Percentiles rank a stretch among this genome's conserved stretches.
Evolutionary conservation across 257 asterid species (phyloP).

Genomic region (Scutellaria minor): DNA sequence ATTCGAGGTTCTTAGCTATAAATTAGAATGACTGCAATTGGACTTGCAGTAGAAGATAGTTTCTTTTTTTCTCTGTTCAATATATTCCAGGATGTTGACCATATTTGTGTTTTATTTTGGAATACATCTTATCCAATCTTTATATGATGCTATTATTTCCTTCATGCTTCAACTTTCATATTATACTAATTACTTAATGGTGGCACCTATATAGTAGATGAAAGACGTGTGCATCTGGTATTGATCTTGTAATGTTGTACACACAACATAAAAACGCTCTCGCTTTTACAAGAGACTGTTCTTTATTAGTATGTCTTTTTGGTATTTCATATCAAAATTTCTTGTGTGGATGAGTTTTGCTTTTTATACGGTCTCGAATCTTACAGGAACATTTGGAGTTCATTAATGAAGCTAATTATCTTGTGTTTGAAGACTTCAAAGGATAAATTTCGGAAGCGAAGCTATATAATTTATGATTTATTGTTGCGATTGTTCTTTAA

Average conservation of each 20-base stretch:
- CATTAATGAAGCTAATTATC: not conserved
- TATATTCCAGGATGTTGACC: not conserved
- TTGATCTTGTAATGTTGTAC: not conserved
- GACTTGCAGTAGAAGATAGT: not conserved
- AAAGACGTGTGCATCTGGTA: not conserved
- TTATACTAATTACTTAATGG: not conserved
- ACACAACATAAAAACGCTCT: too few species aligned
- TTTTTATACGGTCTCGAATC: too few species aligned
- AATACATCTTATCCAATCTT: not conserved
- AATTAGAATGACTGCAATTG: constrained; percentile 17
- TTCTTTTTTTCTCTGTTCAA: not conserved
- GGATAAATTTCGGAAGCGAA: too few species aligned
- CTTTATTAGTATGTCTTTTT: not conserved
- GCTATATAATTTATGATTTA: too few species aligned
- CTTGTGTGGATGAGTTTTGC: too few species aligned
- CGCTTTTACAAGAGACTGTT: not conserved
- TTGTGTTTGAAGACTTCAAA: too few species aligned
- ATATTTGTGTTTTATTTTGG: not conserved
- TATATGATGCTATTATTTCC: not conserved
- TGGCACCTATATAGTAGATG: not conserved
- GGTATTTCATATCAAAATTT: too few species aligned
- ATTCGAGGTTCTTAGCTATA: constrained; percentile 10
- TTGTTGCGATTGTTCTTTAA: too few species aligned
- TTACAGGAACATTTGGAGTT: not conserved
- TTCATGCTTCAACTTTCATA: not conserved